Conservation (phyloP, 2,329 filamentous ascomycete species). For the Ophiocordyceps camponoti-leonardi region DNA sequence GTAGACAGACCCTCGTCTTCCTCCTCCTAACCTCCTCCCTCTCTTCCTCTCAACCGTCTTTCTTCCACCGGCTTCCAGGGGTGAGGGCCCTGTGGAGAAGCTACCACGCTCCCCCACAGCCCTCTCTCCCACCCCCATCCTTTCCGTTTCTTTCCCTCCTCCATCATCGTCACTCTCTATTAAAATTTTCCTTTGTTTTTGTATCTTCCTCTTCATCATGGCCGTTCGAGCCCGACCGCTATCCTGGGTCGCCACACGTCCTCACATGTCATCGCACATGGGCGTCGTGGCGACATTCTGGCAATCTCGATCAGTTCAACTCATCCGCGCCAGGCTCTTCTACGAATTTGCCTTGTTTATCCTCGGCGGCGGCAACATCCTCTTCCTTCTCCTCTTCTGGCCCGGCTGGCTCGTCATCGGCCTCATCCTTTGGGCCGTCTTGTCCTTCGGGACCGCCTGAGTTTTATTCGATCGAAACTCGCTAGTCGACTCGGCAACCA, state of each 20-base stretch:
- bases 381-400: conserved; percentile 37
- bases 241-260: not conserved
- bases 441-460: conserved; percentile 6
- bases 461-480: not conserved
- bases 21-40: too few relatives aligned
- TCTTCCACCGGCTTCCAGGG: conserved; percentile 19
- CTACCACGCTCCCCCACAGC: not conserved
- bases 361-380: conserved; percentile 29
- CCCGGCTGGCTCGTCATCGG: conserved; percentile 35
- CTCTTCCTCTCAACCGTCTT: conserved; percentile 2
- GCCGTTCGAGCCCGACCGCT: not conserved
- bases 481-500: not conserved
- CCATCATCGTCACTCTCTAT: not conserved
- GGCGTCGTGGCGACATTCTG: conserved; percentile 14
- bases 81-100: conserved; percentile 11
- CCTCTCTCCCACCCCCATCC: not conserved
- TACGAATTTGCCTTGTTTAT: conserved; percentile 34
- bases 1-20: not conserved
- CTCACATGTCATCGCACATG: conserved; percentile 3
- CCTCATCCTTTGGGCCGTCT: conserved; percentile 15
- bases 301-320: conserved; percentile 17
- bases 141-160: not conserved
- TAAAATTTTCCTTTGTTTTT: not conserved
- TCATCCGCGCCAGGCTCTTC: conserved; percentile 27
- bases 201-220: not conserved